phyloP scores from a whole-genome alignment of 148 eudicot genomes.

The Silene uniflora region DNA sequence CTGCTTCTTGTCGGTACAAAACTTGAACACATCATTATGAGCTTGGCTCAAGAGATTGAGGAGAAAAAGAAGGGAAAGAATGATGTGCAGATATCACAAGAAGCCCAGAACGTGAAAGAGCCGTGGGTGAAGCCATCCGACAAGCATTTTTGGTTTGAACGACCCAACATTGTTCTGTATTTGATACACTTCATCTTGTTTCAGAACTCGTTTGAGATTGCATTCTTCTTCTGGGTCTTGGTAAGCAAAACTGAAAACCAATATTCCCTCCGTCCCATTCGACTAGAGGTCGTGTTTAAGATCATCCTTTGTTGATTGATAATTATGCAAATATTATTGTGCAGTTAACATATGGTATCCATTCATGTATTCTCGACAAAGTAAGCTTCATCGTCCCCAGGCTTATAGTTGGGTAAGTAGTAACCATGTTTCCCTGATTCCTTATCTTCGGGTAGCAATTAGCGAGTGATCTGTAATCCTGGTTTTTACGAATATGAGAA shows the following conservation, averaged over 20 bases:
- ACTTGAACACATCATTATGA: constrained; percentile 66
- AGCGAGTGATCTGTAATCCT: constrained; percentile 65
- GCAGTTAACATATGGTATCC: constrained; percentile 73
- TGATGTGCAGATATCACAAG: constrained; percentile 13
- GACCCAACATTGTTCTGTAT: constrained; percentile 65
- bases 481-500: no score
- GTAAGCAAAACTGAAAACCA: constrained; percentile 37
- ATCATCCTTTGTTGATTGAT: background rate
- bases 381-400: constrained; percentile 63
- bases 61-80: constrained; percentile 27
- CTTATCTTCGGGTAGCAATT: no score
- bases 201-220: constrained; percentile 90
- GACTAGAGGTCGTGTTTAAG: background rate
- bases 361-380: constrained; percentile 81
- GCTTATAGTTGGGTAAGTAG: constrained; percentile 65
- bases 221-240: constrained; percentile 85
- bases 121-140: constrained; percentile 62
- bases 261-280: background rate
- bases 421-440: no score
- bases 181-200: constrained; percentile 91
- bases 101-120: constrained; percentile 28
- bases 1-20: constrained; percentile 86
- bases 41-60: constrained; percentile 63
- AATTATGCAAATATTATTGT: constrained; percentile 8
- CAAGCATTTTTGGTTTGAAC: constrained; percentile 75